These are phyloP conservation scores for Chaetomium tenue DNA, from an alignment of 495 filamentous ascomycete species.

Conservation along the genomic window DNA sequence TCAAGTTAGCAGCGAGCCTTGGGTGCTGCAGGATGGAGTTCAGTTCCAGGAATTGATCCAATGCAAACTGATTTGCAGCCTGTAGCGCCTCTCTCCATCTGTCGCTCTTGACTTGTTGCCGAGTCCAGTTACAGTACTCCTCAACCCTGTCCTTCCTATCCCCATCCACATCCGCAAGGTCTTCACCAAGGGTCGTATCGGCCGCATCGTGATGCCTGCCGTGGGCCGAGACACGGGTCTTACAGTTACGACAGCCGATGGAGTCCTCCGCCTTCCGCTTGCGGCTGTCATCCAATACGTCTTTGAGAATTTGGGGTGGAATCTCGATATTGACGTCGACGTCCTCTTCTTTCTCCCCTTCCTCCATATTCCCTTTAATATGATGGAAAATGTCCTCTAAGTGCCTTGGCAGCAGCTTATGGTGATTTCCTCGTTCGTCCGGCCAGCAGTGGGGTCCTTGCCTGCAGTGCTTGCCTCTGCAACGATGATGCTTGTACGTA, in stretches of 20 bases:
- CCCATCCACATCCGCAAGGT: constrained; percentile 12
- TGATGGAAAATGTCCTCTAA: constrained; percentile 15
- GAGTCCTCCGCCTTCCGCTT: constrained; percentile 14
- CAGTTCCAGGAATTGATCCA: constrained; percentile 19
- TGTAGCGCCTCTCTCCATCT: constrained; percentile 6
- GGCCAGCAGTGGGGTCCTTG: constrained; percentile 17
- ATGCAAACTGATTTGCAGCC: constrained; percentile 10
- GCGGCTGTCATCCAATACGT: constrained; percentile 18
- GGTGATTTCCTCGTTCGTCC: constrained; percentile 18
- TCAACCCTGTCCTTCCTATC: constrained; percentile 17
- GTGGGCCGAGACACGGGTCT: constrained; percentile 10
- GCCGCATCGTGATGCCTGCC: constrained; percentile 9
- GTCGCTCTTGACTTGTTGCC: constrained; percentile 3
- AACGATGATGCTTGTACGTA: constrained; percentile 21
- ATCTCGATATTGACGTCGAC: constrained; percentile 11
- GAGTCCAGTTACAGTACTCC: constrained; percentile 15
- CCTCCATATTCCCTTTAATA: constrained; percentile 17
- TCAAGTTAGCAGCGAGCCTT: constrained; percentile 15
- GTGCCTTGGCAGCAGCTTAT: constrained; percentile 20
- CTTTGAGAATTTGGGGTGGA: constrained; percentile 15
- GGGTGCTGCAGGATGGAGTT: constrained; percentile 15
- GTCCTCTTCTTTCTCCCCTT: constrained; percentile 18
- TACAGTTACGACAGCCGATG: constrained; percentile 15
- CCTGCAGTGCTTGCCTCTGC: constrained; percentile 17
- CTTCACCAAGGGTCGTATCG: constrained; percentile 3